A percentile compares a stretch with the other conserved stretches of the same genome.
Evolutionary conservation across 225 moss, liverwort and hornwort genomes (phyloP).

Genomic region (Ulota crispa): DNA sequence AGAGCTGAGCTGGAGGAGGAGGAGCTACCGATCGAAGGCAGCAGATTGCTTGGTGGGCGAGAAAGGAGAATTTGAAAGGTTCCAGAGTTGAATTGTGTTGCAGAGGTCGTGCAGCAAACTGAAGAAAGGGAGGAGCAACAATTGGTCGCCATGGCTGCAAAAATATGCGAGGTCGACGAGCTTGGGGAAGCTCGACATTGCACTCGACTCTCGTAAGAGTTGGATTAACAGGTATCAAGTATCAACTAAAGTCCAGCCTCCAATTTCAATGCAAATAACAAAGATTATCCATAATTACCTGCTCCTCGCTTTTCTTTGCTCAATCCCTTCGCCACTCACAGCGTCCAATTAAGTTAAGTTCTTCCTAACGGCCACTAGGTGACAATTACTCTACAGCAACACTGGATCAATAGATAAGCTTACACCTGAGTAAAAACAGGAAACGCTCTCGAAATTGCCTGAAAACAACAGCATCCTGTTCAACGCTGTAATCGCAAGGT

Average conservation of each 20-base stretch:
- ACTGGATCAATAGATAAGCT: neutral
- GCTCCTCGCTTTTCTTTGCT: neutral
- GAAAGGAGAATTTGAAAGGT: neutral
- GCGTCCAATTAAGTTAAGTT: neutral
- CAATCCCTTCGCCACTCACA: neutral
- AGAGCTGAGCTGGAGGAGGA: neutral
- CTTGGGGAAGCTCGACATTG: neutral
- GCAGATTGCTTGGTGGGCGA: neutral
- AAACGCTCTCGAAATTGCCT: neutral
- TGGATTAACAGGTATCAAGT: too few species aligned
- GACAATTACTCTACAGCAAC: neutral
- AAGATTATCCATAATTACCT: neutral
- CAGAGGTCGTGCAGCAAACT: neutral
- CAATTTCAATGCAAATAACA: neutral
- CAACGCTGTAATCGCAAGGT: neutral
- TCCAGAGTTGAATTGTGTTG: neutral
- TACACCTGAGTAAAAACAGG: neutral
- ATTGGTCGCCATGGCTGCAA: slow-evolving; percentile 36
- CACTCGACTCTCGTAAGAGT: too few species aligned
- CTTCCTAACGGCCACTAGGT: neutral
- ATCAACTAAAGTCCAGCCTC: neutral
- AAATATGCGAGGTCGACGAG: neutral
- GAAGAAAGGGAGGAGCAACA: slow-evolving; percentile 22
- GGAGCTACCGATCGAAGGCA: slow-evolving; percentile 6
- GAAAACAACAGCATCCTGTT: neutral